Conservation (phyloP, 108 stramenopile species). For the Nitzschia palea region DNA sequence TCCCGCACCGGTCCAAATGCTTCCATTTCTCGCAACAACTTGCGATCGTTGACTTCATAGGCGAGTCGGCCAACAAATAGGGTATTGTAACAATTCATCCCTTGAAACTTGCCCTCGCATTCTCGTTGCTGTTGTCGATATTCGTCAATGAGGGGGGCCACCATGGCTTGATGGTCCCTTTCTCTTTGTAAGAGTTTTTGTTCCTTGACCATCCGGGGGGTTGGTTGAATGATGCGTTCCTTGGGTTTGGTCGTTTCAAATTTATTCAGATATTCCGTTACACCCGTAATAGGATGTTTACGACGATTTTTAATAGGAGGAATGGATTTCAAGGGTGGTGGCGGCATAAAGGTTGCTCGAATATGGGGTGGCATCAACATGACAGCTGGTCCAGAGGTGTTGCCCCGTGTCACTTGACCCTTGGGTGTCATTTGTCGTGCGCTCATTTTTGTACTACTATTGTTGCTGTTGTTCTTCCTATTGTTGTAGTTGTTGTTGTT, state of each 20-base stretch:
- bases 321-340: conserved; percentile 74
- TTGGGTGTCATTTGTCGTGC: conserved; percentile 65
- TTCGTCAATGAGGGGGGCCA: conserved; percentile 54
- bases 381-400: conserved; percentile 78
- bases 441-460: conserved; percentile 28
- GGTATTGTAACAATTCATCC: conserved; percentile 95
- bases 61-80: conserved; percentile 93
- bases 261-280: conserved; percentile 50
- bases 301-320: conserved; percentile 57
- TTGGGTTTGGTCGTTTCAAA: conserved; percentile 66
- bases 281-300: conserved; percentile 48
- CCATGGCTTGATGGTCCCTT: conserved; percentile 35
- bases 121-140: conserved; percentile 71
- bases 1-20: conserved; percentile 88
- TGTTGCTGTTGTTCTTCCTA: no score
- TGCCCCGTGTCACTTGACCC: conserved; percentile 79
- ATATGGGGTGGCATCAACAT: conserved; percentile 91
- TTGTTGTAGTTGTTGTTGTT: no score
- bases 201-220: conserved; percentile 50
- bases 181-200: conserved; percentile 26
- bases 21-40: conserved; percentile 92
- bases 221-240: conserved; percentile 50
- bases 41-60: conserved; percentile 95
- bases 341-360: conserved; percentile 86
- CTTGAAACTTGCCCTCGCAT: conserved; percentile 63